Evolutionary conservation across 2,329 filamentous ascomycete species (phyloP).

Genomic region (Fusarium buxicola): DNA sequence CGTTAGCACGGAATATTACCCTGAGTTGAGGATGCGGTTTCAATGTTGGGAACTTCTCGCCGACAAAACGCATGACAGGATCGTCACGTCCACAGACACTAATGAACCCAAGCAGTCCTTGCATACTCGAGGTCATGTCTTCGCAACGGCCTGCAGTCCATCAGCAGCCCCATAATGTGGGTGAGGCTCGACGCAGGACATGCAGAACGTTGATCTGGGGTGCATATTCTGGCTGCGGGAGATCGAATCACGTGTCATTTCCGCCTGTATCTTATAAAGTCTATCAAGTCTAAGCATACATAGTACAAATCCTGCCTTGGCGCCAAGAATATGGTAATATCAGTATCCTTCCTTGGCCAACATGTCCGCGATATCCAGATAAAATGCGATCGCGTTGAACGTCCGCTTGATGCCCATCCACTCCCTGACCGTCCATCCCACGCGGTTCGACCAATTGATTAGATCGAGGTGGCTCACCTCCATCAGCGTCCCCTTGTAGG

Average conservation of each 20-base stretch:
- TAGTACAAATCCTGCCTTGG: conserved; percentile 3
- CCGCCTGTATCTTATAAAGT: conserved; percentile 3
- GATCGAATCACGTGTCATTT: neutral
- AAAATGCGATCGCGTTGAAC: conserved; percentile 76
- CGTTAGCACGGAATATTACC: too few relatives aligned
- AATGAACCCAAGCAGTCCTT: too few relatives aligned
- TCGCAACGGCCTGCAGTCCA: neutral
- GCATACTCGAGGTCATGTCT: neutral
- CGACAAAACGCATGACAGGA: too few relatives aligned
- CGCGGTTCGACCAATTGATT: conserved; percentile 75
- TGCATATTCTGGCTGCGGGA: neutral
- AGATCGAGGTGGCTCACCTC: conserved; percentile 72
- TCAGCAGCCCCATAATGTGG: too few relatives aligned
- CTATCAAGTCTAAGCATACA: conserved; percentile 3
- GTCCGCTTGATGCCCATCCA: conserved; percentile 65
- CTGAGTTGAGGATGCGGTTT: too few relatives aligned
- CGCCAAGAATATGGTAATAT: conserved; percentile 10
- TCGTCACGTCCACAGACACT: too few relatives aligned
- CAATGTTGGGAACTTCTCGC: too few relatives aligned
- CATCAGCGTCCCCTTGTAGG: conserved; percentile 72
- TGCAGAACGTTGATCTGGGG: conserved; percentile 3
- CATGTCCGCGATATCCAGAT: conserved; percentile 76
- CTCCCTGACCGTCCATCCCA: conserved; percentile 65
- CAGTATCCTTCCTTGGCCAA: conserved; percentile 72
- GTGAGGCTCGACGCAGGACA: neutral